phyloP scores from a whole-genome alignment of 2,329 filamentous ascomycete species.

The Nothomitra cinnamomea region DNA sequence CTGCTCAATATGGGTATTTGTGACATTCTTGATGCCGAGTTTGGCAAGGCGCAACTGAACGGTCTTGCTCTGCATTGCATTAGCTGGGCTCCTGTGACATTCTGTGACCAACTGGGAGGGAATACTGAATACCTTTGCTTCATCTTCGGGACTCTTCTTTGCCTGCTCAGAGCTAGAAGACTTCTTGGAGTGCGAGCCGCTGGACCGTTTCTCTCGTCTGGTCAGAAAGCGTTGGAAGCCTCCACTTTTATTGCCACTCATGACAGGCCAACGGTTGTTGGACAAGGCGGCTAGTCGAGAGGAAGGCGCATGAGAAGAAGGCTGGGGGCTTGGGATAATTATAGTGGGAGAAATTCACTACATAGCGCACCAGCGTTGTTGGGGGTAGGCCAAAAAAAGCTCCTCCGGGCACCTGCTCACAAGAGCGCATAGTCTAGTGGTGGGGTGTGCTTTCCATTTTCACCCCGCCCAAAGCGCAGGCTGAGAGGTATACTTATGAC shows the following conservation, averaged over 20 bases:
- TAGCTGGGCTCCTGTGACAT: background rate
- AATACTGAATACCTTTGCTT: conserved; percentile 26
- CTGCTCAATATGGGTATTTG: conserved; percentile 45
- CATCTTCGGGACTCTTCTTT: conserved; percentile 37
- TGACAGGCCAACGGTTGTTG: background rate
- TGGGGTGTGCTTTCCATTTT: too few relatives aligned
- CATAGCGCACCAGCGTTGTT: too few relatives aligned
- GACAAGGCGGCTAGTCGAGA: too few relatives aligned
- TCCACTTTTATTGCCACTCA: background rate
- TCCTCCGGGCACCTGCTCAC: too few relatives aligned
- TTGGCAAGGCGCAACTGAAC: conserved; percentile 34
- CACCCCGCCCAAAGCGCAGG: too few relatives aligned
- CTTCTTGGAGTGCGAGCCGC: conserved; percentile 28
- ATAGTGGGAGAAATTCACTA: too few relatives aligned
- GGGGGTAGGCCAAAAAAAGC: too few relatives aligned
- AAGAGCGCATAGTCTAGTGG: too few relatives aligned
- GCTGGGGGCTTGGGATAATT: too few relatives aligned
- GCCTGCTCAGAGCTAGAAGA: conserved; percentile 46
- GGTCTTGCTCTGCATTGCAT: conserved; percentile 27
- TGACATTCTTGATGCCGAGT: conserved; percentile 36
- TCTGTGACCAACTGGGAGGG: too few relatives aligned
- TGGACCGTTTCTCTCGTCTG: conserved; percentile 42
- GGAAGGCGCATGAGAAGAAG: too few relatives aligned
- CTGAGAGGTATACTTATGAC: too few relatives aligned
- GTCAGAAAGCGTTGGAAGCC: conserved; percentile 47